Percentiles rank a stretch among this genome's conserved stretches.
These are phyloP conservation scores for Persicaria tinctoria DNA, from an alignment of 148 eudicot species.

Conservation along the genomic window DNA sequence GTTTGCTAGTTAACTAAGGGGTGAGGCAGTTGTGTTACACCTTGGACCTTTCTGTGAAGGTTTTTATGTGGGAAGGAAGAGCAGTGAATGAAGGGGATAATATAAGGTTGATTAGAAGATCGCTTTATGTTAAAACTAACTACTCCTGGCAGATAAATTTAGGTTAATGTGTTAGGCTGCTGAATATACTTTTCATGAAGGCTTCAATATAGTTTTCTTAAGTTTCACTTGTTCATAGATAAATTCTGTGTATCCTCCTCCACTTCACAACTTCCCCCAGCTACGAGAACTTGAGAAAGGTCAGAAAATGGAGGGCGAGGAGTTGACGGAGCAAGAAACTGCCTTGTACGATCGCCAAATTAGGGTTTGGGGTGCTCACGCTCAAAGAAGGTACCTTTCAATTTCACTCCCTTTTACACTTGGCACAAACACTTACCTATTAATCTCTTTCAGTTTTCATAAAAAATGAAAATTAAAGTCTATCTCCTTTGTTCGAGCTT, in stretches of 20 bases:
- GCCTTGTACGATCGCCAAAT: conserved; percentile 98
- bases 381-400: conserved; percentile 66
- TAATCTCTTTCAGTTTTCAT: conserved; percentile 4
- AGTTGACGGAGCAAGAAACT: conserved; percentile 93
- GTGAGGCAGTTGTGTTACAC: background rate
- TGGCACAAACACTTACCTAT: background rate
- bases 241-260: background rate
- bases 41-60: background rate
- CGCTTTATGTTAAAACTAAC: background rate
- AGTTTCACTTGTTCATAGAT: too few species aligned
- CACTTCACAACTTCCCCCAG: background rate
- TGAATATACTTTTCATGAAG: background rate
- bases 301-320: conserved; percentile 52
- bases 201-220: too few species aligned
- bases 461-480: background rate
- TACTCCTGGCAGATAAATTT: background rate
- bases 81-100: background rate
- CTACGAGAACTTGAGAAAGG: background rate
- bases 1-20: background rate
- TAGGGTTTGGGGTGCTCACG: conserved; percentile 99
- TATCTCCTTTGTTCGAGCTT: background rate
- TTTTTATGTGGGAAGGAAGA: background rate
- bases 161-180: background rate
- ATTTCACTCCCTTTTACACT: background rate
- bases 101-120: background rate